Base-by-base conservation (phyloP, 2,329 filamentous ascomycete species). In the Neonectria neomacrospora region DNA sequence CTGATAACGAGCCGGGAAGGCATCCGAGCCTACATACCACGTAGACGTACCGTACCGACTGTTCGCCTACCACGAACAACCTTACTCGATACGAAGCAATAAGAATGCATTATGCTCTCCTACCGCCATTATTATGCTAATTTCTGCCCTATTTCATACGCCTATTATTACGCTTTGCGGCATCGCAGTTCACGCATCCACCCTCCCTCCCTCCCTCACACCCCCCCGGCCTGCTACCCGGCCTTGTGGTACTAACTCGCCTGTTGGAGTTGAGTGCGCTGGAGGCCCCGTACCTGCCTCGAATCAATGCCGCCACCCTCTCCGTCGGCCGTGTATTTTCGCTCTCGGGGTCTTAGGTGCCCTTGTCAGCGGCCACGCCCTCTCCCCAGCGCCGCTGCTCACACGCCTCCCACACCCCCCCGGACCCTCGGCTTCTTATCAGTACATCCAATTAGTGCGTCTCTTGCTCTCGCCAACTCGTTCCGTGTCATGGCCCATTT, bases 401-500 rank as follows among this genome's bases (percentile, higher is more conserved):
- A 20, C 47, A 50, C 47, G 10, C 28, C 28, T 32, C 47, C 10
- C 28, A 50, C 47, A 48, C 62, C 23, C 23, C 56, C 47, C 67
- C 63, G 64, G 70, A 39, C 61, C 61, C 64, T 68, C 67, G 67
- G 70, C 63, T 63, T 52, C 70, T 72, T 72, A 72, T 72, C 70
- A 72, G 70, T 69, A 72, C 70, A 60, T 72, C 30, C 32, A 12
- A 18, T 53, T 58, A 45, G 66, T 72, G 69, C 58, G 55, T 65
- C 55, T 55, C 20, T 42, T 32, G 26, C 34, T 45, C 30, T 44
- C 52, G 52, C 45, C 52, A 53, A 52, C 52, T 59, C 61, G 48
- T 37, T 54, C 34, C 55, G 44, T 62, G 66, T 48, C 50, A 62
- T 59, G 8, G 37, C 37, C 37, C 37, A 7, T 18, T 41, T n/a